phyloP scores from a whole-genome alignment of 2,329 filamentous ascomycete species.

The Mycosphaerelloides madeirae region DNA sequence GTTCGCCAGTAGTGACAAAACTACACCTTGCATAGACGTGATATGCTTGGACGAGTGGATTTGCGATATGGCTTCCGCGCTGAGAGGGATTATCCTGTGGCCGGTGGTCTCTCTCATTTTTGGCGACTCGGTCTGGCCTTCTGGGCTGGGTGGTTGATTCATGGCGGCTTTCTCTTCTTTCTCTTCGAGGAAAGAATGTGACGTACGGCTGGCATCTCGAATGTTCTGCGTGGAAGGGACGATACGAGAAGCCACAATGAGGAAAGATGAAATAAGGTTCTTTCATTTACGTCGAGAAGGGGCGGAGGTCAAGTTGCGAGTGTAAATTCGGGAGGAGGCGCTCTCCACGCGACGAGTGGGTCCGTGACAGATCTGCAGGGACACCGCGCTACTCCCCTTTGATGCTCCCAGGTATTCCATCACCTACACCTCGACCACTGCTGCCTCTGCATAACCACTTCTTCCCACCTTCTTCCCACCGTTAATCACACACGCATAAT shows the following conservation, averaged over 20 bases:
- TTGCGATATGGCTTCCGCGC: slow-evolving; percentile 46
- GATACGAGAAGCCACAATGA: neutral
- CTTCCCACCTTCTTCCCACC: too few relatives aligned
- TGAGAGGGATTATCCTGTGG: slow-evolving; percentile 25
- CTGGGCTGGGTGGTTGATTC: slow-evolving; percentile 31
- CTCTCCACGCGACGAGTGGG: too few relatives aligned
- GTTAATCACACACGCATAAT: too few relatives aligned
- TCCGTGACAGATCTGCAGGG: too few relatives aligned
- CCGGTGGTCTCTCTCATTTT: neutral
- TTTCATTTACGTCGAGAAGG: too few relatives aligned
- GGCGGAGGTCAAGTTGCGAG: too few relatives aligned
- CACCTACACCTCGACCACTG: too few relatives aligned
- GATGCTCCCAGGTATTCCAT: too few relatives aligned
- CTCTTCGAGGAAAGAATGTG: neutral
- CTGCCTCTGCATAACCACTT: too few relatives aligned
- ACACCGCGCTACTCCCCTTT: too few relatives aligned
- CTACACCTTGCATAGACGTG: slow-evolving; percentile 65
- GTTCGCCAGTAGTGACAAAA: slow-evolving; percentile 73
- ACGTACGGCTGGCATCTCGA: neutral
- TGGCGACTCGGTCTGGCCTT: neutral
- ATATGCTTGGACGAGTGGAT: slow-evolving; percentile 82
- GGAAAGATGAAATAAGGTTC: too few relatives aligned
- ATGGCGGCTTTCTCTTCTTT: slow-evolving; percentile 28
- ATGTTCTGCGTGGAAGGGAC: neutral
- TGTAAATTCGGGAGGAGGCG: too few relatives aligned